phyloP scores from a whole-genome alignment of 2,329 filamentous ascomycete species.

The Teratosphaeria nubilosa region DNA sequence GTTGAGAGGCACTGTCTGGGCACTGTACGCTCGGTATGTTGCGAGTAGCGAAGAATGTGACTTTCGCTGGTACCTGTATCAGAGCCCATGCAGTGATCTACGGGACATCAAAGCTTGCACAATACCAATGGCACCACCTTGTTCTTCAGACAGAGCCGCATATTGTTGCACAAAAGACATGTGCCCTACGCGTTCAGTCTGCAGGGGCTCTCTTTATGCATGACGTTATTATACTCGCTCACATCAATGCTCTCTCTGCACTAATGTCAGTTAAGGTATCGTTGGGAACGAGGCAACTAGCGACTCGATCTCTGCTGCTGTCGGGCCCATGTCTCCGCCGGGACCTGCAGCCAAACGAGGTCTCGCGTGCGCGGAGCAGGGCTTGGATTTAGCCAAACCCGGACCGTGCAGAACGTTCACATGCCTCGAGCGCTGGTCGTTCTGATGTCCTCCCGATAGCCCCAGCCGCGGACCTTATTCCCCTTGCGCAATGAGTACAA shows the following conservation, averaged over 20 bases:
- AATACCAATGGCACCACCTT: not conserved
- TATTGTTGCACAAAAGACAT: not conserved
- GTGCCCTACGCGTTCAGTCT: not conserved
- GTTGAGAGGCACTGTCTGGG: not conserved
- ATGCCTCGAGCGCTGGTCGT: not conserved
- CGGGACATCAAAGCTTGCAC: not conserved
- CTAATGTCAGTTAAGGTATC: not conserved
- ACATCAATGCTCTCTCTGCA: not conserved
- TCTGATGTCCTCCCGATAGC: not conserved
- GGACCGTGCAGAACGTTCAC: not conserved
- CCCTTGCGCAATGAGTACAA: constrained; percentile 1
- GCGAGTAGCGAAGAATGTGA: not conserved
- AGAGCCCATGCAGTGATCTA: not conserved
- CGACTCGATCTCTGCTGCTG: not conserved
- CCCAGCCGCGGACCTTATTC: constrained; percentile 3
- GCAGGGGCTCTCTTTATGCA: not conserved
- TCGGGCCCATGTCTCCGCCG: not conserved
- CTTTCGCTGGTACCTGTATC: not conserved
- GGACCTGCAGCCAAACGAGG: not conserved
- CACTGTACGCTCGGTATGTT: not conserved
- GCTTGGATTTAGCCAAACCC: not conserved
- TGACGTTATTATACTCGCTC: not conserved
- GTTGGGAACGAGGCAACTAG: not conserved
- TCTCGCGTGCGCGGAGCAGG: not conserved
- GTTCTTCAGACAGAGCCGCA: not conserved